A percentile compares a stretch with the other conserved stretches of the same genome.
Conservation (phyloP, 768 basidiomycete species). For the Leucogyrophana mollusca region DNA sequence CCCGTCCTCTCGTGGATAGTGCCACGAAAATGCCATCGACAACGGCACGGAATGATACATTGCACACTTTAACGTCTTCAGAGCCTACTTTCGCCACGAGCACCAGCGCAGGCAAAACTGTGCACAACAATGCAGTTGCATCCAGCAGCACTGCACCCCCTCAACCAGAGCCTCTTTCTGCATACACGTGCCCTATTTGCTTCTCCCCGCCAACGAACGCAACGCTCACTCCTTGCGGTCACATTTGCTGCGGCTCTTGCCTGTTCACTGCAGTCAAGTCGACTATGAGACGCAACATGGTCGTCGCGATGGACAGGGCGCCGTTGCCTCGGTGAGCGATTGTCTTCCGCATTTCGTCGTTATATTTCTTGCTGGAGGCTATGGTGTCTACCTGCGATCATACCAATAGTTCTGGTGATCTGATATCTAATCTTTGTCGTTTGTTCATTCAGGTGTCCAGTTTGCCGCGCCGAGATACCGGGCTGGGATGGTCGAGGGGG, state of each 20-base stretch:
- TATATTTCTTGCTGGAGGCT: neutral
- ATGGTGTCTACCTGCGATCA: neutral
- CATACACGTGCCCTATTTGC: slow-evolving; percentile 80
- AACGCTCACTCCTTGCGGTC: slow-evolving; percentile 78
- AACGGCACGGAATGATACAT: neutral
- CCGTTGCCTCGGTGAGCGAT: slow-evolving; percentile 38
- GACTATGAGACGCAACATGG: slow-evolving; percentile 48
- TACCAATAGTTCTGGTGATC: neutral
- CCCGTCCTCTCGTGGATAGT: neutral
- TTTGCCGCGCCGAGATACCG: slow-evolving; percentile 63
- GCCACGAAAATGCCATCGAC: no score
- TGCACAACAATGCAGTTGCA: no score
- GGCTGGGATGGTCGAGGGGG: slow-evolving; percentile 73
- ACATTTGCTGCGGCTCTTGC: slow-evolving; percentile 75
- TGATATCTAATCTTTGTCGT: neutral
- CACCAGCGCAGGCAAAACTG: no score
- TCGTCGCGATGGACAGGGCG: slow-evolving; percentile 28
- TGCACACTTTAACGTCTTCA: neutral
- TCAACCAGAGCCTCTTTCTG: slow-evolving; percentile 39
- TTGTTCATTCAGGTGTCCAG: slow-evolving; percentile 51
- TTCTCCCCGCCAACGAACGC: slow-evolving; percentile 75
- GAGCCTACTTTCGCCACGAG: neutral
- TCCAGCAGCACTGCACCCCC: neutral
- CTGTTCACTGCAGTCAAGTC: slow-evolving; percentile 72
- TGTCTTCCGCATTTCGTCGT: neutral